Conservation (phyloP, 2,329 filamentous ascomycete species). For the Bretziella fagacearum region DNA sequence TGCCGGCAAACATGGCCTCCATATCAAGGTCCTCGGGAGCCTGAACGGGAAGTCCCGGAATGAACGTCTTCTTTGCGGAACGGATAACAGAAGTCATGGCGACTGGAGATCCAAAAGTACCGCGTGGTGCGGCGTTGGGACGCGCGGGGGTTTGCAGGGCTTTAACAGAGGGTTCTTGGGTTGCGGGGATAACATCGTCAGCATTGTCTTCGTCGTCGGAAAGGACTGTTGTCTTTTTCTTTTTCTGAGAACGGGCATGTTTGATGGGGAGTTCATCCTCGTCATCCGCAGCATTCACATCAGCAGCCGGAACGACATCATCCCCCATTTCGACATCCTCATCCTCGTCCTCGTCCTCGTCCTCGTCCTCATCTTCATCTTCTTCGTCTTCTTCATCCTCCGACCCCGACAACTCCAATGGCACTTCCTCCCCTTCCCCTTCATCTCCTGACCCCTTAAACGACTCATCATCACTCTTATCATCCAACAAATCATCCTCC, state of each 20-base stretch:
- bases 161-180: conserved; percentile 16
- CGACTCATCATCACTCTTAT: conserved; percentile 38
- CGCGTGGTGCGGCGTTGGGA: conserved; percentile 26
- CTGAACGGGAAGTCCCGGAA: conserved; percentile 50
- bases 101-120: conserved; percentile 24
- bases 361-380: conserved; percentile 21
- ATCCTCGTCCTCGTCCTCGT: conserved; percentile 24
- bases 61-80: conserved; percentile 51
- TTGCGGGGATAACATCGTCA: conserved; percentile 18
- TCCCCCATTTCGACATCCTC: conserved; percentile 26
- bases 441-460: conserved; percentile 30
- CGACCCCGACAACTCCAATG: conserved; percentile 30
- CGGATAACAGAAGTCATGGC: conserved; percentile 47
- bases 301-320: conserved; percentile 16
- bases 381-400: conserved; percentile 25
- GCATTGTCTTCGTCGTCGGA: conserved; percentile 46
- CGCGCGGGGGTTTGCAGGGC: conserved; percentile 28
- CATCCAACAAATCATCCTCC: conserved; percentile 37
- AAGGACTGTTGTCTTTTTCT: conserved; percentile 36
- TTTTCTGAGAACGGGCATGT: conserved; percentile 35
- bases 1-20: conserved; percentile 81
- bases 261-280: conserved; percentile 26
- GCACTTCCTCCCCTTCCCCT: conserved; percentile 23
- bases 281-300: conserved; percentile 23
- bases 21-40: conserved; percentile 51